A percentile compares a stretch with the other conserved stretches of the same genome.
Evolutionary conservation across 2,329 filamentous ascomycete genomes (phyloP).

Genomic region (Phyllosticta citribraziliensis): DNA sequence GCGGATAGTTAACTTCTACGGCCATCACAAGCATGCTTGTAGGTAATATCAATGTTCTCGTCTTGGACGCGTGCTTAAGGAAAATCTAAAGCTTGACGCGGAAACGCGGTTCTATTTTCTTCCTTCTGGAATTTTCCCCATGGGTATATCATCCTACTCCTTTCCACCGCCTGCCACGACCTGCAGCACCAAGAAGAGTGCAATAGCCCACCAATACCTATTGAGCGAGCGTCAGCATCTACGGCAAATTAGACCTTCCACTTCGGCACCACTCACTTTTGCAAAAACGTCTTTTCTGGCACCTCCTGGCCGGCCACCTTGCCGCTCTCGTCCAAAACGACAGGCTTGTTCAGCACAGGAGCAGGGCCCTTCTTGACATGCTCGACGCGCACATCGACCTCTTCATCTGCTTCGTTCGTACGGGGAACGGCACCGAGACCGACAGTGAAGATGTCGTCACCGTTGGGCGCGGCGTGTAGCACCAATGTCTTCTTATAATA

Average conservation of each 20-base stretch:
- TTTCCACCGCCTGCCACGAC: constrained; percentile 31
- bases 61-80: too few species aligned
- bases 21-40: too few species aligned
- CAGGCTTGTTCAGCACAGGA: constrained; percentile 42
- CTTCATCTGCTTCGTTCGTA: constrained; percentile 19
- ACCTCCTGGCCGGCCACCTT: constrained; percentile 36
- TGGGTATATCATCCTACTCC: constrained; percentile 12
- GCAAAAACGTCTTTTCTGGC: constrained; percentile 40
- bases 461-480: constrained; percentile 34
- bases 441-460: constrained; percentile 32
- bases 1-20: too few species aligned
- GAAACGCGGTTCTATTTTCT: background rate
- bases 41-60: too few species aligned
- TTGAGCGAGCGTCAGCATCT: constrained; percentile 12
- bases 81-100: too few species aligned
- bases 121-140: background rate
- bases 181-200: constrained; percentile 37
- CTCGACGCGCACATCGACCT: constrained; percentile 34
- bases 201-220: constrained; percentile 44
- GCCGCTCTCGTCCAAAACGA: constrained; percentile 47
- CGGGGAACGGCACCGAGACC: constrained; percentile 31
- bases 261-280: constrained; percentile 33
- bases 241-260: background rate
- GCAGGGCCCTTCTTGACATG: constrained; percentile 29
- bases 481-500: constrained; percentile 34